Conservation (phyloP, 1,139 yeast genomes). For the Arxiozyma heterogenica region DNA sequence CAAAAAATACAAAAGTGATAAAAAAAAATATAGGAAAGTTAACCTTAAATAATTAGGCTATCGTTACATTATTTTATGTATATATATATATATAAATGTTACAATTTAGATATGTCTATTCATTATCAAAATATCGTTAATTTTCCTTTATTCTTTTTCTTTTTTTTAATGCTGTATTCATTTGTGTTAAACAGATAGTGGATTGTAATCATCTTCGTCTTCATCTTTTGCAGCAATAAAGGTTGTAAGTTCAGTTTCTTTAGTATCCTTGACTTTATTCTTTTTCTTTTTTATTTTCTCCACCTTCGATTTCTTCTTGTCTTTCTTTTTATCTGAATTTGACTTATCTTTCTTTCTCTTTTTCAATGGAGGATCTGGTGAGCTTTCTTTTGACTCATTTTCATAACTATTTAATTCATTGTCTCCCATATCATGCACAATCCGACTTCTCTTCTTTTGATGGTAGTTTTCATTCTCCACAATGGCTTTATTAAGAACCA, state of each 20-base stretch:
- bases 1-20: constrained; percentile 48
- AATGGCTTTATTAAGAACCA: constrained; percentile 55
- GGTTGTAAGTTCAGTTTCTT: background rate
- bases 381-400: constrained; percentile 1
- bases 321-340: constrained; percentile 2
- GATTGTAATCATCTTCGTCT: constrained; percentile 12
- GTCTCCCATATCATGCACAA: constrained; percentile 20
- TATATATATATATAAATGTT: too few relatives aligned
- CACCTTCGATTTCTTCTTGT: constrained; percentile 2
- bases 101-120: background rate
- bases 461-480: constrained; percentile 30
- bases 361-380: constrained; percentile 9
- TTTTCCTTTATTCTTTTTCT: background rate
- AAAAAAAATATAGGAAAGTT: constrained; percentile 40
- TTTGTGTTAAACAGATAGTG: constrained; percentile 1
- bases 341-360: constrained; percentile 18
- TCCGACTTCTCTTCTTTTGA: constrained; percentile 24
- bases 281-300: constrained; percentile 8
- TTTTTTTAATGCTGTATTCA: background rate
- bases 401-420: constrained; percentile 16
- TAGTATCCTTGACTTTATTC: constrained; percentile 2
- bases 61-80: background rate
- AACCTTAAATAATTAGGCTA: background rate
- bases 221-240: constrained; percentile 2
- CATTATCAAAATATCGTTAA: background rate